Evolutionary conservation across 176 grass and related monocot species (phyloP), one percentile per base, ranked within the genome.

Genomic region (Otatea glauca): DNA sequence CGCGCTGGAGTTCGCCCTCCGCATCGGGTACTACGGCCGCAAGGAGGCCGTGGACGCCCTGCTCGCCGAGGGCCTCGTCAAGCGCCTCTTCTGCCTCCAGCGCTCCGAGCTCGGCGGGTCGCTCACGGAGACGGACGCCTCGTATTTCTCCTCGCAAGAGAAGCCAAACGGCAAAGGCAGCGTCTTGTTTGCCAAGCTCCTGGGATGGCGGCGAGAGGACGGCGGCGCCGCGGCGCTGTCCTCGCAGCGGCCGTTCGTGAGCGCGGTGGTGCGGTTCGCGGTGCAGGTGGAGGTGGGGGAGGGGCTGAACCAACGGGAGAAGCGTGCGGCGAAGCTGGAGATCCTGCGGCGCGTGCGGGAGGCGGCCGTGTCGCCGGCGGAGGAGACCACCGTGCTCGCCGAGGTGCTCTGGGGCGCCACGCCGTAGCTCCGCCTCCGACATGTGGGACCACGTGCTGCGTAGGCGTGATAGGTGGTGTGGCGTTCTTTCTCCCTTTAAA

Each of bases 391-490:
- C 73, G 74, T 96, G 72, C 63, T 96, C 6, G 55, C 88, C 38
- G 90, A 92, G 78, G 93, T 99, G 69, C 93, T 99, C 14, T 99
- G 93, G 93, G 93, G 96, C 47, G 81, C 91, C 72, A 92, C 88
- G 21, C 88, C 86, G 32, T 98, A 86, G 85, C 64, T 48, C 13
- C 68, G 29, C 48, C 78, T 12, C 13, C 63, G 76, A 85, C 81
- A 8, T 15, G 27, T 32, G 47, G 77, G 77, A 0, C 78, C 77
- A 48, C 82, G 32, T 69, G 56, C 37, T 14, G 25, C 81, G 4
- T 24, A 65, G 6, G 21, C 37, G 48, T n/a, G 73, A 74, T 65
- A 65, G 44, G 78, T 64, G 18, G 45, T 43, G 56, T 41, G 56
- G 35, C 38, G n/a, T 25, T 60, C n/a, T 55, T 49, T 2, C 0